Conservation (phyloP, 2,329 filamentous ascomycete species). For the Albifimbria verrucaria region DNA sequence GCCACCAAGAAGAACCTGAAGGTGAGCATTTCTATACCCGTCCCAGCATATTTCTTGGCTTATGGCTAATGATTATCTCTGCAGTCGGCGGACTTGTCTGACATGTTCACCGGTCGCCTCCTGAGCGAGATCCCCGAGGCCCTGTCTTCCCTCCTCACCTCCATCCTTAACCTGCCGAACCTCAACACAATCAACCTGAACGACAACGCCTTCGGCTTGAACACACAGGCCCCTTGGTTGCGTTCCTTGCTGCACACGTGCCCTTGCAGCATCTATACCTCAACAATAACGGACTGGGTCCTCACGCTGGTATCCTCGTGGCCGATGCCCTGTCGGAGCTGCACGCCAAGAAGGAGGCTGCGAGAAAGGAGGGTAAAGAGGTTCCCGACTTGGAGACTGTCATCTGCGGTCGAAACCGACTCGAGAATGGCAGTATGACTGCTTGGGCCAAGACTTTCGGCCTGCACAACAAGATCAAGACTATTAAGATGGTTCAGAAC, state of each 20-base stretch:
- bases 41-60: background rate
- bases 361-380: constrained; percentile 65
- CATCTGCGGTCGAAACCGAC: constrained; percentile 90
- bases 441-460: constrained; percentile 89
- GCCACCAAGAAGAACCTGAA: constrained; percentile 79
- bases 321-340: constrained; percentile 83
- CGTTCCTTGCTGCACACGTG: constrained; percentile 83
- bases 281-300: constrained; percentile 97
- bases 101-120: constrained; percentile 95
- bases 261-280: constrained; percentile 92
- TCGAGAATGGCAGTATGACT: constrained; percentile 94
- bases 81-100: constrained; percentile 81
- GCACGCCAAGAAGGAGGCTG: constrained; percentile 78
- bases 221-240: constrained; percentile 91
- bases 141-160: constrained; percentile 77
- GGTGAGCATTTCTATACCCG: too few species aligned
- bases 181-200: constrained; percentile 92
- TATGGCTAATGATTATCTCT: background rate
- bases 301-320: constrained; percentile 82
- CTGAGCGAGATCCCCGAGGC: constrained; percentile 92
- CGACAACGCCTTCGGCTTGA: constrained; percentile 96
- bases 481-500: constrained; percentile 97
- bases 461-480: constrained; percentile 76
- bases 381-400: constrained; percentile 91
- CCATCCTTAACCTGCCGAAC: constrained; percentile 79